Base-by-base conservation (phyloP, 2,329 filamentous ascomycete genomes). In the Xylariaceae sp. region DNA sequence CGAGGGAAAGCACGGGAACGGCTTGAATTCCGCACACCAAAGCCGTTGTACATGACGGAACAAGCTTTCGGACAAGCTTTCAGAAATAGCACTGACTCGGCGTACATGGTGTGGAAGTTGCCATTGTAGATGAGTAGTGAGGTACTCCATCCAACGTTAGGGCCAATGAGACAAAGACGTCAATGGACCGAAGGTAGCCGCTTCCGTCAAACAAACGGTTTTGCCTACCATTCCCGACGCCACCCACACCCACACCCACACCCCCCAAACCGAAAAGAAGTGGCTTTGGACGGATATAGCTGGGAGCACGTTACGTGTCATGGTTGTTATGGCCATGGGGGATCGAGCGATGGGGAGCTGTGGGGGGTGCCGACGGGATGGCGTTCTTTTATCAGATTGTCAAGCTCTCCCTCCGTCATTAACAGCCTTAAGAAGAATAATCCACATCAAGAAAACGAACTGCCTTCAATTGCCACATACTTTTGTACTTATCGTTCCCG, bases 161-260 rank as follows among this genome's bases (percentile, higher is more conserved):
- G 43, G 21, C 46, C 17, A 33, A 34, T 50, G 44, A 40, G 51
- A 65, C 59, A 62, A 63, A 64, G 62, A 65, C 58, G 61, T 60
- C 52, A 55, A 46, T 58, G 53, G 56, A 64, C 67, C 67, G 67
- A 68, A 63, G 64, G 58, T 69, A 69, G 63, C 67, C 67, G 66
- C 46, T n/a, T 47, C 54, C 44, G 17, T 41, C 19, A 53, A 33
- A 44, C 34, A 45, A 36, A 40, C 34, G 8, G 5, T 16, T 17
- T 26, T 39, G 36, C 53, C 37, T 55, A 45, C 44, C 36, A 45
- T 43, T 56, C 47, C 66, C 64, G 66, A 67, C 51, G 64, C 65
- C 65, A 68, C 63, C 64, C 65, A 66, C 46, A 24, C 34, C 29
- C 21, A 31, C 21, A 34, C 31, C 17, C n/a, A 29, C 21, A 39